Percentiles rank a stretch among this genome's conserved stretches.
phyloP scores from a whole-genome alignment of 2,329 filamentous ascomycete species.

The Penicillium sp. region DNA sequence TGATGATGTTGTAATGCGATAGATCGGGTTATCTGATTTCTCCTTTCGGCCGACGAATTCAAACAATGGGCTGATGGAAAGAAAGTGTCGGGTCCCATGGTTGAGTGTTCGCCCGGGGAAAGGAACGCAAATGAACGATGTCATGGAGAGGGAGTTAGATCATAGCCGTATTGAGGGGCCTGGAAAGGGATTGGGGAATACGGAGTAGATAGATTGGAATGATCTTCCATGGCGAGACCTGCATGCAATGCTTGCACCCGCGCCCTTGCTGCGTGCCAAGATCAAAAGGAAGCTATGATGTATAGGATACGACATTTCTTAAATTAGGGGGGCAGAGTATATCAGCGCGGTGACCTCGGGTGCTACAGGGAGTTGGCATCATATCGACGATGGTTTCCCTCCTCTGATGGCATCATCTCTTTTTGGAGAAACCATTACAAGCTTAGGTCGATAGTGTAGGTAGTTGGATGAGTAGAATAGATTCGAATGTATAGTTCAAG shows the following conservation, averaged over 20 bases:
- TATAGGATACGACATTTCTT: constrained; percentile 1
- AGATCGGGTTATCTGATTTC: background rate
- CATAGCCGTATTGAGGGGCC: background rate
- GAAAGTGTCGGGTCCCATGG: constrained; percentile 11
- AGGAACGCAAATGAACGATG: constrained; percentile 18
- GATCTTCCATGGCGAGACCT: constrained; percentile 10
- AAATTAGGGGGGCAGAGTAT: background rate
- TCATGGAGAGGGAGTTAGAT: constrained; percentile 14
- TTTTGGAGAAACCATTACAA: background rate
- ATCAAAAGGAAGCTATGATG: constrained; percentile 1
- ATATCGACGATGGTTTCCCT: constrained; percentile 18
- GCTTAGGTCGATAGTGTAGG: background rate
- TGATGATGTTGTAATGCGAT: background rate
- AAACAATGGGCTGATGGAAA: constrained; percentile 13
- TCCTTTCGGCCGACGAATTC: constrained; percentile 11
- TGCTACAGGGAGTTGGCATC: constrained; percentile 13
- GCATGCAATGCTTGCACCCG: constrained; percentile 18
- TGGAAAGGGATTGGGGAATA: constrained; percentile 3
- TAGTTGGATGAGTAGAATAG: background rate
- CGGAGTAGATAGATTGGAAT: constrained; percentile 12
- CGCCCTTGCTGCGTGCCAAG: constrained; percentile 20
- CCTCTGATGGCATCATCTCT: constrained; percentile 14
- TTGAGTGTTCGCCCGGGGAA: constrained; percentile 2
- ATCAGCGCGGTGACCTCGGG: background rate
- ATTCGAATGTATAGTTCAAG: background rate